phyloP scores from a whole-genome alignment of 768 basidiomycete species.

The Guyanaporus albipodus region DNA sequence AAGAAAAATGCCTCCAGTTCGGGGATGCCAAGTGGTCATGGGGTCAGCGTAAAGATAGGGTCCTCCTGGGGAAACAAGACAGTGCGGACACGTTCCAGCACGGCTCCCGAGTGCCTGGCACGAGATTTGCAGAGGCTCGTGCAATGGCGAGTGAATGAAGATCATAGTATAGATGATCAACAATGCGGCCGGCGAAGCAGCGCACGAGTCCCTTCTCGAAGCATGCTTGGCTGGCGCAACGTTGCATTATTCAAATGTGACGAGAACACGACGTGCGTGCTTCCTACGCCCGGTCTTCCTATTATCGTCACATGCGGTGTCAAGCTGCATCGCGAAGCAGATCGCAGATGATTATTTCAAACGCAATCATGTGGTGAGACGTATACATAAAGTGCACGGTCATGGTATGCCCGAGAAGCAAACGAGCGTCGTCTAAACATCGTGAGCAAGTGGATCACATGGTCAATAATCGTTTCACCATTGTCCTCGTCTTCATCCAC shows the following conservation, averaged over 20 bases:
- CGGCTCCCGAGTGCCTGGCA: too few relatives aligned
- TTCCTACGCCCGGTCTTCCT: neutral
- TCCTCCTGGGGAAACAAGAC: too few relatives aligned
- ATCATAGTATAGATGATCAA: too few relatives aligned
- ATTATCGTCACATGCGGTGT: neutral
- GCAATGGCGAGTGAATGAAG: too few relatives aligned
- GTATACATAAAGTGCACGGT: neutral
- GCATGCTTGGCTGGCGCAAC: neutral
- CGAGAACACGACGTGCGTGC: neutral
- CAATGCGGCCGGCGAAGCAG: too few relatives aligned
- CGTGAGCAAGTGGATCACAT: neutral
- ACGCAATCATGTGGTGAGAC: neutral
- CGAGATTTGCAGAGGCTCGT: too few relatives aligned
- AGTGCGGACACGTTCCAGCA: too few relatives aligned
- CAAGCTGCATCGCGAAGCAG: neutral
- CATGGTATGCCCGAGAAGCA: neutral
- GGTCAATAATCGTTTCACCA: neutral
- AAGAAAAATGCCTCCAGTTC: too few relatives aligned
- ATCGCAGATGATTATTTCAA: neutral
- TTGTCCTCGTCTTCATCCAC: neutral
- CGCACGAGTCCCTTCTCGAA: neutral
- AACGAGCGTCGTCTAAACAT: too few relatives aligned
- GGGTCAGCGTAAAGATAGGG: too few relatives aligned
- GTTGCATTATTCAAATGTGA: too few relatives aligned
- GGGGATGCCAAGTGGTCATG: too few relatives aligned